phyloP scores from a whole-genome alignment of 305 asterid species.

The Fraxinus xanthoxyloides region DNA sequence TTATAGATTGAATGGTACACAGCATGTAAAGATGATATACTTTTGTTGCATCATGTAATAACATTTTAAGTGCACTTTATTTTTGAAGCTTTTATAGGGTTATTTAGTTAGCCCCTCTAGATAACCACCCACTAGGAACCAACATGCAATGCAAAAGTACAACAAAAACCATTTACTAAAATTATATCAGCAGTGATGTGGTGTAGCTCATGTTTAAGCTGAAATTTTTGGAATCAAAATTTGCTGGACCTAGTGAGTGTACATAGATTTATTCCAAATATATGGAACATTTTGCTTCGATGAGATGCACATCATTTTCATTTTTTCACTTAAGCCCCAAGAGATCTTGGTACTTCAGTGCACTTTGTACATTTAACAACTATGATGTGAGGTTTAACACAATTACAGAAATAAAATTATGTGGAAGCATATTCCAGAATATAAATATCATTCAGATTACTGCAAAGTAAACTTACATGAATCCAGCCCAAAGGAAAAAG shows the following conservation, averaged over 20 bases:
- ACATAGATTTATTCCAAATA: background rate
- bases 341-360: background rate
- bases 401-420: background rate
- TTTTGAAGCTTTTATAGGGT: background rate
- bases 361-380: background rate
- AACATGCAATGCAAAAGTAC: background rate
- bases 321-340: background rate
- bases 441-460: background rate
- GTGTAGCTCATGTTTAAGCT: background rate
- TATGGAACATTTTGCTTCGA: background rate
- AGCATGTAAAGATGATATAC: background rate
- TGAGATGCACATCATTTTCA: background rate
- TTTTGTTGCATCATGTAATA: background rate
- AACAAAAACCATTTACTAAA: background rate
- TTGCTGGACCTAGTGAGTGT: background rate
- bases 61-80: background rate
- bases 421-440: conserved; percentile 1
- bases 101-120: background rate
- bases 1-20: background rate
- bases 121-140: background rate
- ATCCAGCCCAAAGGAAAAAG: conserved; percentile 97
- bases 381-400: background rate
- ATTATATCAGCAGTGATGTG: background rate
- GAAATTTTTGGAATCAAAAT: background rate
- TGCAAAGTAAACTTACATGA: conserved; percentile 57